Conservation (phyloP, 2,329 filamentous ascomycete genomes). For the Tolypocladium tundrense region DNA sequence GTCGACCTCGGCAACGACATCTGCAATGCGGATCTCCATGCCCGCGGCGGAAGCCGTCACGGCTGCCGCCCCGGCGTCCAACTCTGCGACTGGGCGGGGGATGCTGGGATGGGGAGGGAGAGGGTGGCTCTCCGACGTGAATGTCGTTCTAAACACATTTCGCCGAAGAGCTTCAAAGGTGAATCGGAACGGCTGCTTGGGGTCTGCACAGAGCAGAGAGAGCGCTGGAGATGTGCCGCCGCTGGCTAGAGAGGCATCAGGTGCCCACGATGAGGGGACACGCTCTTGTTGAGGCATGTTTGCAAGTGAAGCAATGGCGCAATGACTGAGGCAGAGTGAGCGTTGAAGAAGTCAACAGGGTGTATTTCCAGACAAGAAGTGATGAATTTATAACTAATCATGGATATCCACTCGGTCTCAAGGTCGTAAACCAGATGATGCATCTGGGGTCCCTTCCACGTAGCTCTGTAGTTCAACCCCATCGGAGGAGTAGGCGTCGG, state of each 20-base stretch:
- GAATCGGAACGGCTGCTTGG: conserved; percentile 39
- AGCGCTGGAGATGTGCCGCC: conserved; percentile 10
- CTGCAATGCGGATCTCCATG: not conserved
- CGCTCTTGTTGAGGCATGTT: conserved; percentile 18
- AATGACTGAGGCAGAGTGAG: too few relatives aligned
- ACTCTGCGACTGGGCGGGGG: conserved; percentile 21
- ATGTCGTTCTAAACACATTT: conserved; percentile 59
- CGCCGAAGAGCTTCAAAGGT: conserved; percentile 51
- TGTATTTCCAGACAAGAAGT: too few relatives aligned
- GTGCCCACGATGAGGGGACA: conserved; percentile 15
- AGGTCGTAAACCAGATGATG: not conserved
- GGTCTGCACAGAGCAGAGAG: conserved; percentile 11
- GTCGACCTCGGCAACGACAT: not conserved
- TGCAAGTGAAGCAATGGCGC: not conserved
- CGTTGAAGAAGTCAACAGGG: not conserved
- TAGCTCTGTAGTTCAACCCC: not conserved
- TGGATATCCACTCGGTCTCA: not conserved
- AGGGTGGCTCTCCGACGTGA: conserved; percentile 50
- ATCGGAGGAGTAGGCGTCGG: not conserved
- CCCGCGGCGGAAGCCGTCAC: not conserved
- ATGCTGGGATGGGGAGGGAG: conserved; percentile 56
- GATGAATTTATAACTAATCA: not conserved
- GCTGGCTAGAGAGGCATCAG: conserved; percentile 15
- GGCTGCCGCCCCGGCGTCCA: not conserved
- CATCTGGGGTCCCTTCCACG: not conserved